These are phyloP conservation scores for Claviceps sp. DNA, from an alignment of 2,329 filamentous ascomycete species.

Conservation along the genomic window DNA sequence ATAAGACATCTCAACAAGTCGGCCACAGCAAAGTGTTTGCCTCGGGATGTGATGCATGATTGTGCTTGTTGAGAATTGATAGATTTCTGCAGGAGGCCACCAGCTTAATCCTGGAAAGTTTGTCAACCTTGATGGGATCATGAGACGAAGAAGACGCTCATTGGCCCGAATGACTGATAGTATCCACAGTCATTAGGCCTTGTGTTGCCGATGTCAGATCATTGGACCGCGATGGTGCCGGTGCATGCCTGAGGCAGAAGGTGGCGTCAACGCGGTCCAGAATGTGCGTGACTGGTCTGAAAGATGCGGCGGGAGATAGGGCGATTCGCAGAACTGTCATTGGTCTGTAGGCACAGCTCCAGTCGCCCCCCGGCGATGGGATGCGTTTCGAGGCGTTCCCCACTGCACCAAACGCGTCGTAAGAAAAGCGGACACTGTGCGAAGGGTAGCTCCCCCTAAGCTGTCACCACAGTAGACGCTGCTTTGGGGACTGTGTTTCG, in stretches of 20 bases:
- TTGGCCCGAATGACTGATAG: conserved; percentile 1
- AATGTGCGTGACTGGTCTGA: conserved; percentile 16
- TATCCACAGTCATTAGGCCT: background rate
- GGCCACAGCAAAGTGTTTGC: no score
- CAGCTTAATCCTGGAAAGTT: background rate
- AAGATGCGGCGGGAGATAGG: conserved; percentile 11
- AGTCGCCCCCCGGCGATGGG: background rate
- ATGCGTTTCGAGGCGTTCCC: background rate
- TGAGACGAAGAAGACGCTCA: conserved; percentile 2
- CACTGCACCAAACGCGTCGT: background rate
- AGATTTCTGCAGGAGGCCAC: background rate
- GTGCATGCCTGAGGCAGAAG: conserved; percentile 18
- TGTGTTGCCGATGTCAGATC: conserved; percentile 4
- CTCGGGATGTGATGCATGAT: no score
- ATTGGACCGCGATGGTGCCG: conserved; percentile 6
- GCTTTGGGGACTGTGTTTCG: background rate
- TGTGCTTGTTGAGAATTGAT: no score
- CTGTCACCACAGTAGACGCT: background rate
- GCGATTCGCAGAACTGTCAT: background rate
- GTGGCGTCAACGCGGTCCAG: conserved; percentile 7
- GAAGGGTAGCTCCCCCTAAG: background rate
- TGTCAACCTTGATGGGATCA: background rate
- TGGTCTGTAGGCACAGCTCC: background rate
- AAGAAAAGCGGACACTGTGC: background rate
- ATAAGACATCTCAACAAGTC: no score